Conservation (phyloP, 805 yeast genomes). For the Teunomyces pallodes region DNA sequence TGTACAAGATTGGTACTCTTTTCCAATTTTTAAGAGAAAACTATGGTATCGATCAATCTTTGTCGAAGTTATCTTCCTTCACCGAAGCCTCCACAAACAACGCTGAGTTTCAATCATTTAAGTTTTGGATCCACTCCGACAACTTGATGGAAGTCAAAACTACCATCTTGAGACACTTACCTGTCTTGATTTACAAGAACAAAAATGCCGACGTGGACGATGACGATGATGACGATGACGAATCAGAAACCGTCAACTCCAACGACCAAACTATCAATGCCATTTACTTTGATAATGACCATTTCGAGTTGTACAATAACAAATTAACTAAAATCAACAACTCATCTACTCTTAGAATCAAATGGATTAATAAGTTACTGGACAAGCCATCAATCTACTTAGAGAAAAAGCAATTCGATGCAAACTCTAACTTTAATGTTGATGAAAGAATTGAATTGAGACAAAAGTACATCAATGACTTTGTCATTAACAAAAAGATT, state of each 20-base stretch:
- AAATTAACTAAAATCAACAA: constrained; percentile 68
- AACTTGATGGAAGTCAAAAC: constrained; percentile 96
- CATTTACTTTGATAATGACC: constrained; percentile 79
- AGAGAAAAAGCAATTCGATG: constrained; percentile 74
- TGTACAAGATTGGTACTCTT: constrained; percentile 76
- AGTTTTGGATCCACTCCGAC: constrained; percentile 97
- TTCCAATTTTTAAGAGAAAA: constrained; percentile 82
- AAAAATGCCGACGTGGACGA: constrained; percentile 47
- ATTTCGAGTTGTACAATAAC: constrained; percentile 82
- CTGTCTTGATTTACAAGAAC: constrained; percentile 72
- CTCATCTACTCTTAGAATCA: constrained; percentile 75
- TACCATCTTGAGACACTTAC: constrained; percentile 88
- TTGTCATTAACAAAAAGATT: constrained; percentile 39
- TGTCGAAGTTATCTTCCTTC: constrained; percentile 49
- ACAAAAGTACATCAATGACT: constrained; percentile 77
- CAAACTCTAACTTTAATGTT: constrained; percentile 48
- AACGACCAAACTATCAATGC: constrained; percentile 73
- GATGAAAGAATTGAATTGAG: constrained; percentile 69
- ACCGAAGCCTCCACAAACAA: constrained; percentile 33
- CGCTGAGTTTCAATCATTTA: constrained; percentile 60
- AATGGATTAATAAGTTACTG: constrained; percentile 85
- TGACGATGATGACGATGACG: constrained; percentile 53
- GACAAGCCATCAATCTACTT: constrained; percentile 76
- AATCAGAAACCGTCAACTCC: constrained; percentile 39
- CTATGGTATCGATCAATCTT: constrained; percentile 48